Conservation (phyloP, 2,329 filamentous ascomycete genomes). For the Colletotrichum neosansevieriae region DNA sequence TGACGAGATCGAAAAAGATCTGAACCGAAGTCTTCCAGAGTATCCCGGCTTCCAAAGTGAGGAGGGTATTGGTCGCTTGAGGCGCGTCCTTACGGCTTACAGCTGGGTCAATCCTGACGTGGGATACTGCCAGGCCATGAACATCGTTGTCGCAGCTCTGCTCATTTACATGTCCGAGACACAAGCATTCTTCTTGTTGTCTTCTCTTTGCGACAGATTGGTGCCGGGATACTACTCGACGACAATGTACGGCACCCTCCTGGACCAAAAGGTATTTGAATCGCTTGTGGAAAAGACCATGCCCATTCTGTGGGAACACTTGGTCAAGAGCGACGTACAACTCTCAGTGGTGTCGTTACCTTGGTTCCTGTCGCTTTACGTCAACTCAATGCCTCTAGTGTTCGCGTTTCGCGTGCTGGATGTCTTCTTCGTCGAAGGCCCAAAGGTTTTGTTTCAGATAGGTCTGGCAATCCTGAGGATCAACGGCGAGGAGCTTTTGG, state of each 20-base stretch:
- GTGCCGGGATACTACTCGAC: conserved; percentile 98
- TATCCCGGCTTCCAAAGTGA: conserved; percentile 98
- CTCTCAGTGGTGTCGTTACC: conserved; percentile 96
- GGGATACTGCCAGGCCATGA: conserved; percentile 99
- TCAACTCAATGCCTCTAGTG: conserved; percentile 99
- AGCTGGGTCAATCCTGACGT: conserved; percentile 97
- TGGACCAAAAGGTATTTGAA: conserved; percentile 98
- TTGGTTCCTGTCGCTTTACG: conserved; percentile 98
- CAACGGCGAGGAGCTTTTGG: conserved; percentile 94
- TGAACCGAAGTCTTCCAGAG: conserved; percentile 95
- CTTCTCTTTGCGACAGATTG: conserved; percentile 89
- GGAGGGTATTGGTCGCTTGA: conserved; percentile 90
- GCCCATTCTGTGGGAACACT: conserved; percentile 97
- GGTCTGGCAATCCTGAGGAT: conserved; percentile 96
- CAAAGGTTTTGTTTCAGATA: conserved; percentile 97
- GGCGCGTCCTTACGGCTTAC: conserved; percentile 94
- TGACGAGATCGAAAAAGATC: conserved; percentile 98
- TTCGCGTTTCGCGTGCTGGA: conserved; percentile 97
- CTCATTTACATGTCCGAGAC: conserved; percentile 98
- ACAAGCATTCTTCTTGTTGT: conserved; percentile 95
- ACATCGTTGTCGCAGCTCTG: conserved; percentile 97
- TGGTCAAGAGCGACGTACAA: conserved; percentile 97
- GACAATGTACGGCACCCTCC: conserved; percentile 97
- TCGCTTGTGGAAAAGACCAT: conserved; percentile 98
- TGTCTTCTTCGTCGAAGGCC: conserved; percentile 97